Evolutionary conservation across 2,329 filamentous ascomycete species (phyloP).

Genomic region (Fusarium papillatum): DNA sequence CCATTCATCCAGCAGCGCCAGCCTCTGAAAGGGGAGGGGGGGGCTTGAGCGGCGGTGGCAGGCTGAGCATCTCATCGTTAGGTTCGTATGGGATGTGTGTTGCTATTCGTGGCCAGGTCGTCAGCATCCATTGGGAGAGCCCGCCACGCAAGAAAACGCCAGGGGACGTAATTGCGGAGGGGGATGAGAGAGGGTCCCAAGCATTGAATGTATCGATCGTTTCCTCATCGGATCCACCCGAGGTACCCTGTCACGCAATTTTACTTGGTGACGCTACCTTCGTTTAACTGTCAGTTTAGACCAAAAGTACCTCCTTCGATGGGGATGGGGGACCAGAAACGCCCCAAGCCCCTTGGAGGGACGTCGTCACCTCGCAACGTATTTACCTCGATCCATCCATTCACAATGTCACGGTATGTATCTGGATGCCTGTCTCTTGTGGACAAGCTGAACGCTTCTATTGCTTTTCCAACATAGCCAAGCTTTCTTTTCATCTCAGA

Average conservation of each 20-base stretch:
- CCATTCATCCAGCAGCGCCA: background rate
- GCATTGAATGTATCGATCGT: conserved; percentile 8
- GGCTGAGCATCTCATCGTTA: conserved; percentile 22
- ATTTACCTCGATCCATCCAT: background rate
- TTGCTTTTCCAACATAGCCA: background rate
- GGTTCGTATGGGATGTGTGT: conserved; percentile 17
- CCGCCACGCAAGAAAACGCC: conserved; percentile 16
- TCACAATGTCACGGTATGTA: conserved; percentile 35
- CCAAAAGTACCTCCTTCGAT: conserved; percentile 18
- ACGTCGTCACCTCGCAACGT: conserved; percentile 44
- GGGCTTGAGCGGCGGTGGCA: background rate
- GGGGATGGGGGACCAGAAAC: background rate
- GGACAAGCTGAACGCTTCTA: conserved; percentile 52
- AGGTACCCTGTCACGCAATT: conserved; percentile 16
- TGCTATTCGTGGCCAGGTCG: conserved; percentile 34
- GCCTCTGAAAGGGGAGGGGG: conserved; percentile 7
- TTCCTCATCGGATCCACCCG: conserved; percentile 2
- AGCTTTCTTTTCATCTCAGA: background rate
- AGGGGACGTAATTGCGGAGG: conserved; percentile 16
- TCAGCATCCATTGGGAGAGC: conserved; percentile 6
- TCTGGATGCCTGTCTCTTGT: conserved; percentile 61
- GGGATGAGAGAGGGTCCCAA: background rate
- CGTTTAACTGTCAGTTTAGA: conserved; percentile 7
- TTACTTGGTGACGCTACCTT: conserved; percentile 12
- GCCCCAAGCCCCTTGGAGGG: conserved; percentile 31